Evolutionary conservation across 495 filamentous ascomycete species (phyloP), one percentile per base, ranked within the genome.

Genomic region (Polyplosphaeria fusca): DNA sequence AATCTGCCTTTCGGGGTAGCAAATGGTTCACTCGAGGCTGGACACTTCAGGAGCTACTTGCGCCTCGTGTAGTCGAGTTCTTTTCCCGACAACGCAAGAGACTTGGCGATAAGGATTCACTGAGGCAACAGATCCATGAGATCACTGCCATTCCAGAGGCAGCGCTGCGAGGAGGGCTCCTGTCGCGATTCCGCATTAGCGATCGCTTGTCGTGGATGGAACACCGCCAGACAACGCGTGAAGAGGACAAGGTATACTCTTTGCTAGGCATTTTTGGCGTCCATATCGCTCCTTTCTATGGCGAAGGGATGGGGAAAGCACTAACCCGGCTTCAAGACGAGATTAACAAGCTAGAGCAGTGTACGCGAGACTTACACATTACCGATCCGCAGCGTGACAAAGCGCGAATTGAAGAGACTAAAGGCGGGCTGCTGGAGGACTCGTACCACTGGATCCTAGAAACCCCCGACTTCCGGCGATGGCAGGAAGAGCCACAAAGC

Each of bases 331-430:
- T 59, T 27, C 11, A 22, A 14, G 42, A 41, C 13, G 52, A 55
- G 42, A 39, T 55, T 24, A 28, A 18, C 22, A 41, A 46, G 35
- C n/a, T 28, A 35, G 42, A 47, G 26, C 46, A 57, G 24, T 57
- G 53, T 23, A 24, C 49, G 7, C 26, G 41, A 42, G 32, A 52
- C 40, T 37, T 58, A 37, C 35, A 26, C 26, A n/a, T 26, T 27
- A 58, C 37, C 24, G 40, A 58, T 38, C 55, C 55, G 11, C 63
- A 51, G 3, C 30, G 61, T 30, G 74, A 75, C 48, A 75, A 74
- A n/a, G n/a, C n/a, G n/a, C n/a, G n/a, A n/a, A n/a, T n/a, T n/a
- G n/a, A n/a, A n/a, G n/a, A n/a, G n/a, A n/a, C n/a, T n/a, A n/a
- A n/a, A n/a, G n/a, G n/a, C n/a, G n/a, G n/a, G n/a, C n/a, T n/a